A percentile compares a stretch with the other conserved stretches of the same genome.
Evolutionary conservation across 352 stramenopile genomes (phyloP).

Genomic region (Stramenopiles sp.): DNA sequence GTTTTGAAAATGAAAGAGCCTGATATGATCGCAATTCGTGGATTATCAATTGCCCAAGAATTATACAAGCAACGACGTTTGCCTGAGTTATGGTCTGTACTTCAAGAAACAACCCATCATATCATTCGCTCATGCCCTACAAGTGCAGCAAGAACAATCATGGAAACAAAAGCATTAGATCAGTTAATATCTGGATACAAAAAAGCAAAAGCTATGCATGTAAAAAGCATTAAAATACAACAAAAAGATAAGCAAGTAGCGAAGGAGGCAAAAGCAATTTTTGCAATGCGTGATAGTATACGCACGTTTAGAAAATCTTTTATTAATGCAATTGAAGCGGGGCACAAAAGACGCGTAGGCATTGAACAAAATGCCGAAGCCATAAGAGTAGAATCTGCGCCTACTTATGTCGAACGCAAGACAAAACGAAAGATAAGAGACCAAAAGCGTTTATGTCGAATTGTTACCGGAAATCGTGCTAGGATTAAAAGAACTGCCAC

Average conservation of each 20-base stretch:
- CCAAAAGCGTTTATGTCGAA: neutral
- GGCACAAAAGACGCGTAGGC: neutral
- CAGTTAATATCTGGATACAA: neutral
- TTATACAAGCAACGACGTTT: neutral
- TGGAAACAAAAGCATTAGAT: neutral
- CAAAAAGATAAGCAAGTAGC: neutral
- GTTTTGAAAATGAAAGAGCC: neutral
- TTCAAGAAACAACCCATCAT: neutral
- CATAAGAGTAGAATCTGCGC: neutral
- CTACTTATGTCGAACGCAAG: neutral
- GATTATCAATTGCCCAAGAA: neutral
- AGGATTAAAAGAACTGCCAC: neutral
- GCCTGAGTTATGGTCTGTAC: neutral
- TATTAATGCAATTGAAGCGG: neutral
- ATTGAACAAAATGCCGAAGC: neutral
- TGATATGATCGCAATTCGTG: neutral
- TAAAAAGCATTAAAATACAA: neutral
- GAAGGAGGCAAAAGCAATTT: neutral
- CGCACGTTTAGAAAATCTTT: neutral
- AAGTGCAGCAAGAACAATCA: neutral
- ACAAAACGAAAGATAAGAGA: neutral
- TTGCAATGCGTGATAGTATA: neutral
- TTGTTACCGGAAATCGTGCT: neutral
- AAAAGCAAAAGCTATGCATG: neutral
- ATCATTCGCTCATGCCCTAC: neutral